Conservation (phyloP, 257 asterid species). For the Sherardia arvensis region DNA sequence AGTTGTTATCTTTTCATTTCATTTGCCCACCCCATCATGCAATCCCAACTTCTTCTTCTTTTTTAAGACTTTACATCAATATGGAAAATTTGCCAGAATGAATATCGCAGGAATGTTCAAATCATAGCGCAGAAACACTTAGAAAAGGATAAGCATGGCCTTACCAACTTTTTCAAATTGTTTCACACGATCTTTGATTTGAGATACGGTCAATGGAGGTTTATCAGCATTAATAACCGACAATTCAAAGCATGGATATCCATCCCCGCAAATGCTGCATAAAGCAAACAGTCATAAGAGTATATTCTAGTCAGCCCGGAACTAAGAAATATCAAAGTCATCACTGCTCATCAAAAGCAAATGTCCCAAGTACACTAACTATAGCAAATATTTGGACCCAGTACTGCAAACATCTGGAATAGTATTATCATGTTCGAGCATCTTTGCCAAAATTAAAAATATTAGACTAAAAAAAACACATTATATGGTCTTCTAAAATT, state of each 20-base stretch:
- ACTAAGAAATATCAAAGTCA: background rate
- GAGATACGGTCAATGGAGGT: slow-evolving; percentile 69
- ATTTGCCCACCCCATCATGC: background rate
- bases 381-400: background rate
- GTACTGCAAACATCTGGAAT: background rate
- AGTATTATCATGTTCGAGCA: too few species aligned
- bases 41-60: background rate
- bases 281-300: background rate
- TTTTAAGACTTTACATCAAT: background rate
- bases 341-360: background rate
- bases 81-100: background rate
- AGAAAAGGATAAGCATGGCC: slow-evolving; percentile 14
- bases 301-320: background rate
- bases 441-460: too few species aligned
- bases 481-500: background rate
- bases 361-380: background rate
- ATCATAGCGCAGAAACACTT: background rate
- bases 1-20: background rate
- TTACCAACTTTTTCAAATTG: slow-evolving; percentile 85
- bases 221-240: slow-evolving; percentile 95
- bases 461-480: too few species aligned
- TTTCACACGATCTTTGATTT: slow-evolving; percentile 66
- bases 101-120: too few species aligned
- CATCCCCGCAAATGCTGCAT: slow-evolving; percentile 84
- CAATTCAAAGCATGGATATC: slow-evolving; percentile 91